These are phyloP conservation scores for Vitis hybrid DNA, from an alignment of 177 flowering plant species.

Conservation along the genomic window DNA sequence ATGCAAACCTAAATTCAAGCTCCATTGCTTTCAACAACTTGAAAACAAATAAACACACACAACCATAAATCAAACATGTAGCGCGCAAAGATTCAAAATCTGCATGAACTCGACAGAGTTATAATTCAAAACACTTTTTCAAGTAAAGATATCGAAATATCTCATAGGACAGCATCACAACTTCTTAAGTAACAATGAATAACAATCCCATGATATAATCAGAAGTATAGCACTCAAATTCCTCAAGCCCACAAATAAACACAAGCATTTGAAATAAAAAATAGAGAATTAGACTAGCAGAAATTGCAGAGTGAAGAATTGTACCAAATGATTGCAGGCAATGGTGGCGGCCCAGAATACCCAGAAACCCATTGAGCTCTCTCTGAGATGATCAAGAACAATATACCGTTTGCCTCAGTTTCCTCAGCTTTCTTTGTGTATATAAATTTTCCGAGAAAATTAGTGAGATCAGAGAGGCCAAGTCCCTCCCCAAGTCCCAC, in stretches of 20 bases:
- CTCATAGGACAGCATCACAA: not conserved
- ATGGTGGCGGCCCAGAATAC: too few species aligned
- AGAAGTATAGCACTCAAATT: not conserved
- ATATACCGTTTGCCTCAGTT: not conserved
- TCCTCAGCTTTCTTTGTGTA: too few species aligned
- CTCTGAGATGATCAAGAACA: not conserved
- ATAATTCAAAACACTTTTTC: not conserved
- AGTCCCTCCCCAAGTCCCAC: constrained; percentile 41
- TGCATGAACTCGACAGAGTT: not conserved
- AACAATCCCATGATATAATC: not conserved
- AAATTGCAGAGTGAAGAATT: not conserved
- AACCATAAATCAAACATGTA: not conserved
- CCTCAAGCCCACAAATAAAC: not conserved
- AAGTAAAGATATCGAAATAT: not conserved
- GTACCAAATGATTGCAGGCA: not conserved
- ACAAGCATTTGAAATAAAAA: too few species aligned
- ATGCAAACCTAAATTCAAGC: not conserved
- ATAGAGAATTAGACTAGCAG: not conserved
- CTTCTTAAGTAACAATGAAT: not conserved
- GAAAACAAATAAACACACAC: not conserved
- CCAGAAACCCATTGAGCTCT: not conserved
- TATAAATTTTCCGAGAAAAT: not conserved
- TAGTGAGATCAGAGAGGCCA: constrained; percentile 32
- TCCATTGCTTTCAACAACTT: not conserved
- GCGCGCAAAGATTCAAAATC: not conserved